Percentiles rank a stretch among this genome's conserved stretches.
These are phyloP conservation scores for Gastrodia elata DNA, from an alignment of 106 monocot genomes.

Conservation along the genomic window DNA sequence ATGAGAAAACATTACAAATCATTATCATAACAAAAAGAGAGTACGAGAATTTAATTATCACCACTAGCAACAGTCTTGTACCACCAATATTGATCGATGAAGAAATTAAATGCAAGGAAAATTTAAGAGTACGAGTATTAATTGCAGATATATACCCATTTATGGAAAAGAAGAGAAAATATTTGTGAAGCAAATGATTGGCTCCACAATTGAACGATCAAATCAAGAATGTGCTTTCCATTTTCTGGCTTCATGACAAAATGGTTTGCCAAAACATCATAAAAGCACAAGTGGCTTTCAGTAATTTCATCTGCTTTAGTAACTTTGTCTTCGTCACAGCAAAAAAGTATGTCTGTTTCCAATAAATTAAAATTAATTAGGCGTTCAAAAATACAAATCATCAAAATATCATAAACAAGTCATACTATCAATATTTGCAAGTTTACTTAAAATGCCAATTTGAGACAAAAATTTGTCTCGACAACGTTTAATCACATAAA, in stretches of 20 bases:
- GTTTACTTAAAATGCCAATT: background rate
- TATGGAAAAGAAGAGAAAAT: conserved; percentile 98
- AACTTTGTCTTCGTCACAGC: conserved; percentile 38
- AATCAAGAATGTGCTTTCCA: conserved; percentile 61
- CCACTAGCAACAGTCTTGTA: background rate
- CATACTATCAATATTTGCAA: background rate
- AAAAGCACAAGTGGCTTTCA: conserved; percentile 53
- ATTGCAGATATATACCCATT: conserved; percentile 54
- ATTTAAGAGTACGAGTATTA: background rate
- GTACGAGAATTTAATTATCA: background rate
- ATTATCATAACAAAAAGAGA: background rate
- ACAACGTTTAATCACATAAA: background rate
- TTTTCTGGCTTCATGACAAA: conserved; percentile 61
- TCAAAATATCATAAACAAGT: background rate
- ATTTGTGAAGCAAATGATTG: conserved; percentile 90
- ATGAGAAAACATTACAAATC: background rate
- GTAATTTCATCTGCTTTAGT: conserved; percentile 22
- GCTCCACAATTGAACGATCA: conserved; percentile 92
- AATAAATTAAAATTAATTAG: conserved; percentile 6
- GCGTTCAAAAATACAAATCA: background rate
- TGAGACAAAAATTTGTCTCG: background rate
- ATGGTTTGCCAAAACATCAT: conserved; percentile 82
- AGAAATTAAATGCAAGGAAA: background rate
- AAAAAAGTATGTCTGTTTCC: conserved; percentile 62
- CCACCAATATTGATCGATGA: background rate